phyloP scores from a whole-genome alignment of 345 rosid species.

The Anastatica hierochuntica region DNA sequence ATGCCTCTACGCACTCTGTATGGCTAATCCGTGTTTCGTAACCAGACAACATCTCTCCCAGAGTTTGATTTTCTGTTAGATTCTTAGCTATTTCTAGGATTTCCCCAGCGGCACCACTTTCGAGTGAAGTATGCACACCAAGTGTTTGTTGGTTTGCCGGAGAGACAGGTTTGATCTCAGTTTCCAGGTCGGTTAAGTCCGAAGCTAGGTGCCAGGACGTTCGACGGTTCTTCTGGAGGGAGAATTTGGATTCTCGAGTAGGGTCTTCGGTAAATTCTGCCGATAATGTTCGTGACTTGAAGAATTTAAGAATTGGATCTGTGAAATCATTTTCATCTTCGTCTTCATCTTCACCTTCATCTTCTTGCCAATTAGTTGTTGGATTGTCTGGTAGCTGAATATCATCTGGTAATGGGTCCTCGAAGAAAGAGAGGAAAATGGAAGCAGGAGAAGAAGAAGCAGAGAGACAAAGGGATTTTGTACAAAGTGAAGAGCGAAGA shows the following conservation, averaged over 20 bases:
- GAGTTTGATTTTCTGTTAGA: constrained; percentile 40
- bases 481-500: constrained; percentile 12
- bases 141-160: constrained; percentile 14
- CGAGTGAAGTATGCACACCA: constrained; percentile 5
- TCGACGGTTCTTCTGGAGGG: constrained; percentile 59
- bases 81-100: constrained; percentile 44
- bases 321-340: constrained; percentile 21
- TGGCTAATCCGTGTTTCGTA: constrained; percentile 36
- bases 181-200: constrained; percentile 14
- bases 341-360: neutral
- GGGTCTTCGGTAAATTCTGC: constrained; percentile 35
- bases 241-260: constrained; percentile 32
- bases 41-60: constrained; percentile 53
- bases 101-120: constrained; percentile 30
- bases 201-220: constrained; percentile 59
- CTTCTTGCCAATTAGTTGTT: neutral
- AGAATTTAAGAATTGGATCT: constrained; percentile 63
- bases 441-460: constrained; percentile 30
- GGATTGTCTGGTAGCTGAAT: neutral
- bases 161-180: constrained; percentile 15
- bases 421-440: constrained; percentile 54
- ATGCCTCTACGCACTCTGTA: constrained; percentile 43
- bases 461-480: constrained; percentile 22
- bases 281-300: constrained; percentile 37
- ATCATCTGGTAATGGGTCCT: constrained; percentile 19